phyloP scores from a whole-genome alignment of 1,284 basidiomycete species.

The Singerocomus inundabilis region DNA sequence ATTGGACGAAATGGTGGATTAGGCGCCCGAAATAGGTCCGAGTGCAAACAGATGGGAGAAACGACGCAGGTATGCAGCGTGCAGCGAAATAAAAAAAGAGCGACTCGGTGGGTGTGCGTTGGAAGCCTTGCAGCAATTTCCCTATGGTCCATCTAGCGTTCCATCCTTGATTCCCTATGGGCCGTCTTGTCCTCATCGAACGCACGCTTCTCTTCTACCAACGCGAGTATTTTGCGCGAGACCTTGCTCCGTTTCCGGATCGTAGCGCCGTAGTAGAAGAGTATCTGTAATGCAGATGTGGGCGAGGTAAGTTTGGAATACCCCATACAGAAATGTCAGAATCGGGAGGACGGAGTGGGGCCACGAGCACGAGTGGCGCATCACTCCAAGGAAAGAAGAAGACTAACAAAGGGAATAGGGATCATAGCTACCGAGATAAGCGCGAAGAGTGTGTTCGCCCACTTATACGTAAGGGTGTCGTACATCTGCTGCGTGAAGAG shows the following conservation, averaged over 20 bases:
- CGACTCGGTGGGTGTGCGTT: no score
- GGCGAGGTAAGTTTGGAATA: background rate
- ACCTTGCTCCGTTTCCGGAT: conserved; percentile 65
- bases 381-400: background rate
- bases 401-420: conserved; percentile 66
- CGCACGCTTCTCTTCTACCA: conserved; percentile 4
- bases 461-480: conserved; percentile 55
- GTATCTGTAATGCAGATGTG: conserved; percentile 33
- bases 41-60: background rate
- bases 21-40: background rate
- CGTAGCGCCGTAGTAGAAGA: conserved; percentile 60
- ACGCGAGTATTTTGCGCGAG: conserved; percentile 43
- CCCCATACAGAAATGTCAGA: background rate
- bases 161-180: conserved; percentile 1
- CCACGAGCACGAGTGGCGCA: background rate
- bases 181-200: conserved; percentile 2
- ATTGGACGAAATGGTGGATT: background rate
- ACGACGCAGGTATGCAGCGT: background rate
- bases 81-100: background rate
- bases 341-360: background rate
- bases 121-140: no score
- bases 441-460: conserved; percentile 71
- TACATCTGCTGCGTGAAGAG: conserved; percentile 68
- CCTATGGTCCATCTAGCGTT: no score
- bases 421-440: conserved; percentile 59